These are phyloP conservation scores for Fusarium sp. DNA, from an alignment of 2,329 filamentous ascomycete genomes.

Conservation along the genomic window DNA sequence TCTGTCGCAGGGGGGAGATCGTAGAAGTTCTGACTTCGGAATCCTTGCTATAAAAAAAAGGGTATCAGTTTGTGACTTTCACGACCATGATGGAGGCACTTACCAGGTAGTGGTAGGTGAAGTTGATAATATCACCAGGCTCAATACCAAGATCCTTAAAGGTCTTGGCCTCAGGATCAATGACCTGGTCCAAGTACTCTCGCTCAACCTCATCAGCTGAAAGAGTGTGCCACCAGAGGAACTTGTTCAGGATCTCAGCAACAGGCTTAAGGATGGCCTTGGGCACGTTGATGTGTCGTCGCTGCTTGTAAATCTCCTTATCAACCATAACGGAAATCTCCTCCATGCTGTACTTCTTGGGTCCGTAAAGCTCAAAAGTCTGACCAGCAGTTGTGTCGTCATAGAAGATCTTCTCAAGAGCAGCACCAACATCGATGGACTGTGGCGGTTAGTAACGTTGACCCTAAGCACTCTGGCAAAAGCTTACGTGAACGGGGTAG, in stretches of 20 bases:
- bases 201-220: slow-evolving; percentile 88
- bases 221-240: slow-evolving; percentile 87
- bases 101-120: slow-evolving; percentile 95
- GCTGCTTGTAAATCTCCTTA: slow-evolving; percentile 89
- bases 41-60: slow-evolving; percentile 74
- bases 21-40: slow-evolving; percentile 87
- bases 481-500: slow-evolving; percentile 86
- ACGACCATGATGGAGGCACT: slow-evolving; percentile 47
- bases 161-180: slow-evolving; percentile 92
- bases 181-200: slow-evolving; percentile 91
- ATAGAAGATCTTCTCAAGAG: slow-evolving; percentile 88
- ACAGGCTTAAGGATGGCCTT: slow-evolving; percentile 80
- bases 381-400: slow-evolving; percentile 90
- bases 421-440: slow-evolving; percentile 89
- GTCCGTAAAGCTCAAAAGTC: slow-evolving; percentile 94
- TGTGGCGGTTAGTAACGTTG: slow-evolving; percentile 46
- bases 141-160: slow-evolving; percentile 93
- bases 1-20: slow-evolving; percentile 95
- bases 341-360: slow-evolving; percentile 88
- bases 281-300: slow-evolving; percentile 90
- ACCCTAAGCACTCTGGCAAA: not conserved
- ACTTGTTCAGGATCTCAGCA: slow-evolving; percentile 78
- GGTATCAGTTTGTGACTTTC: slow-evolving; percentile 3
- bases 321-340: slow-evolving; percentile 91
- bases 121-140: slow-evolving; percentile 83